Conservation (phyloP, 331 rosid genomes). For the Rhamnella rubrinervis region DNA sequence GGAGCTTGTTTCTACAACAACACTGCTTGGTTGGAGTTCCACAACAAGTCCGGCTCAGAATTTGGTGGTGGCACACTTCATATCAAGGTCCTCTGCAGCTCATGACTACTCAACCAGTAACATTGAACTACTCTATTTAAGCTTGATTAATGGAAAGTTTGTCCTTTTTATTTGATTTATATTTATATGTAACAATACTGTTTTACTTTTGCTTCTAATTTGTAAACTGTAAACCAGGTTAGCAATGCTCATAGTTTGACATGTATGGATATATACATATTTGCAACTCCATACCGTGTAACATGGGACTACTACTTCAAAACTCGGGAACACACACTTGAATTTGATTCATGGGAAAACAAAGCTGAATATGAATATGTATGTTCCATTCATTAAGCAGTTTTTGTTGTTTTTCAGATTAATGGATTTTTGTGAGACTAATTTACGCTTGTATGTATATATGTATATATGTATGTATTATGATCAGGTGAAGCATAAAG, state of each 20-base stretch:
- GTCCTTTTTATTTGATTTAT: background rate
- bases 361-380: conserved; percentile 84
- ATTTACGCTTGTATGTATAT: background rate
- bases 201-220: too few species aligned
- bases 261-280: conserved; percentile 78
- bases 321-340: conserved; percentile 80
- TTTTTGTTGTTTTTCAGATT: conserved; percentile 11
- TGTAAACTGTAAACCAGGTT: conserved; percentile 37
- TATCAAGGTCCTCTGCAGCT: conserved; percentile 29
- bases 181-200: too few species aligned
- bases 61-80: conserved; percentile 96
- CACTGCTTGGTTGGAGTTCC: conserved; percentile 82
- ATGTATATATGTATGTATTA: background rate
- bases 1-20: conserved; percentile 80
- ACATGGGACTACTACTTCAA: conserved; percentile 88
- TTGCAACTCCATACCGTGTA: conserved; percentile 86
- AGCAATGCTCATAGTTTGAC: conserved; percentile 83
- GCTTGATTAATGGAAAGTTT: background rate
- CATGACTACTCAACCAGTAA: too few species aligned
- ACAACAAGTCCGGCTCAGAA: conserved; percentile 49
- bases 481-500: conserved; percentile 72
- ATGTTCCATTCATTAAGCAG: conserved; percentile 31
- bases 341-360: conserved; percentile 70
- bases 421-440: conserved; percentile 11
- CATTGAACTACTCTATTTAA: too few species aligned